phyloP scores from a whole-genome alignment of 176 grass and related monocot species.

The Stipa capillata region DNA sequence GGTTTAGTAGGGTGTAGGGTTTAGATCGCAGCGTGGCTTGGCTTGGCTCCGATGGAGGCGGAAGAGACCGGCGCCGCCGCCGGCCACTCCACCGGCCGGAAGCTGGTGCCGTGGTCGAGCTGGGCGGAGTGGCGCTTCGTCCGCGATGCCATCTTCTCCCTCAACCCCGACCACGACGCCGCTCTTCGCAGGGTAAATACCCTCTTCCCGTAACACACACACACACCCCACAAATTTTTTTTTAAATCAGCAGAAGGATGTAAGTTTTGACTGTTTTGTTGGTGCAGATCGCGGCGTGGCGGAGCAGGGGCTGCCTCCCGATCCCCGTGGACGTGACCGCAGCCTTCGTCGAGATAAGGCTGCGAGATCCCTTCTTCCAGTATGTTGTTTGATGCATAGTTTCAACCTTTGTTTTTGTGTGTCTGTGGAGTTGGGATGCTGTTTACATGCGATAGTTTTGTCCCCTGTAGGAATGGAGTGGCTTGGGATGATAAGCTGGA shows the following conservation, averaged over 20 bases:
- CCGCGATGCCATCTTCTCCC: constrained; percentile 66
- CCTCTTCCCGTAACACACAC: not conserved
- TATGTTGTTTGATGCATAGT: not conserved
- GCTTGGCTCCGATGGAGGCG: constrained; percentile 33
- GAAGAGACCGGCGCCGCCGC: not conserved
- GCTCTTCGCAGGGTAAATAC: constrained; percentile 59
- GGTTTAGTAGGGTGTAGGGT: constrained; percentile 34
- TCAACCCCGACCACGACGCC: constrained; percentile 31
- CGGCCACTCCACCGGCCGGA: constrained; percentile 52
- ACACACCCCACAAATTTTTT: not conserved
- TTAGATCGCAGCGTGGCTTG: too few relatives aligned
- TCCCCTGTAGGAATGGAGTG: constrained; percentile 35
- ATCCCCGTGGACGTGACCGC: constrained; percentile 77
- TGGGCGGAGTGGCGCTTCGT: constrained; percentile 87
- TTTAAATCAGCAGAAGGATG: not conserved
- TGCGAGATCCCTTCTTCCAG: constrained; percentile 85
- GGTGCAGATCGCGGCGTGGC: constrained; percentile 70
- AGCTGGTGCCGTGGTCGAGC: constrained; percentile 88
- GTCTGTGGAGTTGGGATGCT: not conserved
- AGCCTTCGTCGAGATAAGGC: constrained; percentile 63
- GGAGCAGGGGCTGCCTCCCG: constrained; percentile 68
- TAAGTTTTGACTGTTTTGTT: not conserved
- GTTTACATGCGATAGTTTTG: not conserved
- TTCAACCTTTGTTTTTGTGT: not conserved
- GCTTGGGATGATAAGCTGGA: constrained; percentile 17